Evolutionary conservation across 768 basidiomycete species (phyloP), one percentile per base, ranked within the genome.

Genomic region (Mycena olivaceomarginata): DNA sequence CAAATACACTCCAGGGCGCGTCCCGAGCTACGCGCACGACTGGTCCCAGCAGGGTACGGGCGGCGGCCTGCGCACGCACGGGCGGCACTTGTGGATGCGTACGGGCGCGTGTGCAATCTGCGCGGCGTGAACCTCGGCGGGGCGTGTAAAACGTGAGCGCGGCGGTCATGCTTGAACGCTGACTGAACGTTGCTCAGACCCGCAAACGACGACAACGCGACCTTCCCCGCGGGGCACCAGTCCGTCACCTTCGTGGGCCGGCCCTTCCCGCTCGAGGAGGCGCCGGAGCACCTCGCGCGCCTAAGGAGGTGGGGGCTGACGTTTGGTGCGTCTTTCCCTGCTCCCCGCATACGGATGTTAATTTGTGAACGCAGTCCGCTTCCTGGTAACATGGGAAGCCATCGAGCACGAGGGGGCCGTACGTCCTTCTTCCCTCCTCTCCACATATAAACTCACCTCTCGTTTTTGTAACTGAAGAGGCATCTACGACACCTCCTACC

Each of bases 331-430:
- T 1, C 68, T n/a, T 31, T 1, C 67, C 31, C 59, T 43, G 10
- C 69, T 25, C 15, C 46, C 12, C n/a, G 13, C 11, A 9, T 39
- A 60, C 62, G 53, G n/a, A 16, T 40, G 16, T 12, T 67, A 65
- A 67, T 80, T 39, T 2, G 62, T 12, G 22, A 31, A 16, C 70
- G 4, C 72, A 97, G 96, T 98, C 68, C 91, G 98, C 53, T 97
- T 99, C 81, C 92, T 98, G 39, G 92, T 99, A 5, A 98, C 98
- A 1, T 99, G 98, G 98, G 98, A 99, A 83, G 97, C 98, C 0
- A 90, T 99, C 18, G 98, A 99, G 82, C 98, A 99, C 82, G 92
- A 91, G 75, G 98, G 98, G 97, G 80, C 95, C 93, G 97, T 98
- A 86, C 79, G 96, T 93, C 37, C 15, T 37, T 13, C 10, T 12